Conservation (phyloP, 768 basidiomycete genomes). For the Trametes villosa region DNA sequence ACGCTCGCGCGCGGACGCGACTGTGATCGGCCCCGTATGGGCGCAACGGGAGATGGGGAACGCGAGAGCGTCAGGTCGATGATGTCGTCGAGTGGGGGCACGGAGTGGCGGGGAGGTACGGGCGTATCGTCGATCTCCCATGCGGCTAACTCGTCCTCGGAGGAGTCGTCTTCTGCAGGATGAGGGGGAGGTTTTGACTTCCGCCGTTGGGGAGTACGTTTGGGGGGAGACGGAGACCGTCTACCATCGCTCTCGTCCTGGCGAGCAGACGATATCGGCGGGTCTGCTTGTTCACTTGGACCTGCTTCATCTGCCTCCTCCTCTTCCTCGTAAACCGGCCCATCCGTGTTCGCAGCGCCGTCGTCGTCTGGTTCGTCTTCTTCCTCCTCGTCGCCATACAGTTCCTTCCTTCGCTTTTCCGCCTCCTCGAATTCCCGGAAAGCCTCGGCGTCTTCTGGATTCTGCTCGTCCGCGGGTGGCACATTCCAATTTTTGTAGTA, state of each 20-base stretch:
- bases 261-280: conserved; percentile 1
- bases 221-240: neutral
- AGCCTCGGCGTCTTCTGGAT: conserved; percentile 63
- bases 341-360: conserved; percentile 29
- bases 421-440: conserved; percentile 69
- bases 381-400: conserved; percentile 51
- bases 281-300: no score
- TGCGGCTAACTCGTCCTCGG: conserved; percentile 33
- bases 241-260: conserved; percentile 7
- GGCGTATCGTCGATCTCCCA: conserved; percentile 28
- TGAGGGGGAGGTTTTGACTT: conserved; percentile 5
- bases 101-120: conserved; percentile 7
- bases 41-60: conserved; percentile 11
- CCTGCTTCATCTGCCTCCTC: conserved; percentile 29
- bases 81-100: conserved; percentile 5
- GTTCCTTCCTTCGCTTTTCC: conserved; percentile 55
- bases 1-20: conserved; percentile 5
- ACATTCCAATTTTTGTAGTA: conserved; percentile 38
- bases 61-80: conserved; percentile 24
- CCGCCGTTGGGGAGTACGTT: conserved; percentile 2
- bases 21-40: conserved; percentile 14
- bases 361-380: conserved; percentile 26
- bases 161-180: conserved; percentile 16
- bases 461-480: conserved; percentile 48
- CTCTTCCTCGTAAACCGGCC: conserved; percentile 25